These are phyloP conservation scores for Aspergillus fumigatus DNA, from an alignment of 2,329 filamentous ascomycete species.

Conservation along the genomic window DNA sequence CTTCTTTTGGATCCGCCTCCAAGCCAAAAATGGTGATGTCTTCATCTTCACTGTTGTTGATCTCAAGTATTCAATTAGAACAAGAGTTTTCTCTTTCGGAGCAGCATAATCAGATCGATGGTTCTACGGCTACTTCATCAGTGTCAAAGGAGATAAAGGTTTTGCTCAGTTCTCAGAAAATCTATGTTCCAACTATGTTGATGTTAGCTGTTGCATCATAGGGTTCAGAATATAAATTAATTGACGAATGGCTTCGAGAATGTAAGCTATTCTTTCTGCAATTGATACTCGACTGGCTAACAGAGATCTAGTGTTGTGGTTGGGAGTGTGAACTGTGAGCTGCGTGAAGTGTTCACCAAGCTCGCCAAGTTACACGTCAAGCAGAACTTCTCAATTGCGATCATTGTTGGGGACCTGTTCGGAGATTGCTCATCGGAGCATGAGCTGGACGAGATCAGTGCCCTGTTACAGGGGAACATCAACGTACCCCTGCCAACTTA, in stretches of 20 bases:
- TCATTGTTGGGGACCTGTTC: slow-evolving; percentile 83
- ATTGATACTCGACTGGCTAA: slow-evolving; percentile 13
- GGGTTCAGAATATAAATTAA: background rate
- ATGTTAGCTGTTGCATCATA: slow-evolving; percentile 10
- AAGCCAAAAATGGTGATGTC: slow-evolving; percentile 7
- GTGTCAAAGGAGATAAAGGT: background rate
- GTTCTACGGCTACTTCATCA: background rate
- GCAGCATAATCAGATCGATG: background rate
- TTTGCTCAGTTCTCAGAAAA: background rate
- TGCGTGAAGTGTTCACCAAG: slow-evolving; percentile 73
- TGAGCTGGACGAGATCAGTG: slow-evolving; percentile 57
- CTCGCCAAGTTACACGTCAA: slow-evolving; percentile 75
- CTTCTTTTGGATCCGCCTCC: slow-evolving; percentile 21
- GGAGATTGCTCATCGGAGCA: slow-evolving; percentile 42
- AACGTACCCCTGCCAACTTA: slow-evolving; percentile 78
- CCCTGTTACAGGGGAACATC: slow-evolving; percentile 69
- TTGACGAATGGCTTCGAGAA: slow-evolving; percentile 51
- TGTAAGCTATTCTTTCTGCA: slow-evolving; percentile 39
- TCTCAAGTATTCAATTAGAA: background rate
- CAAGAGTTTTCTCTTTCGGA: background rate
- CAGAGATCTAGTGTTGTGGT: slow-evolving; percentile 59
- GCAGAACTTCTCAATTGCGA: slow-evolving; percentile 80
- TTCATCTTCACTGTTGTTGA: background rate
- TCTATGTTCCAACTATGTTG: background rate
- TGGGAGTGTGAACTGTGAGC: slow-evolving; percentile 75